Percentiles rank a stretch among this genome's conserved stretches.
Conservation (phyloP, 225 moss, liverwort and hornwort genomes). For the Asterella californica region DNA sequence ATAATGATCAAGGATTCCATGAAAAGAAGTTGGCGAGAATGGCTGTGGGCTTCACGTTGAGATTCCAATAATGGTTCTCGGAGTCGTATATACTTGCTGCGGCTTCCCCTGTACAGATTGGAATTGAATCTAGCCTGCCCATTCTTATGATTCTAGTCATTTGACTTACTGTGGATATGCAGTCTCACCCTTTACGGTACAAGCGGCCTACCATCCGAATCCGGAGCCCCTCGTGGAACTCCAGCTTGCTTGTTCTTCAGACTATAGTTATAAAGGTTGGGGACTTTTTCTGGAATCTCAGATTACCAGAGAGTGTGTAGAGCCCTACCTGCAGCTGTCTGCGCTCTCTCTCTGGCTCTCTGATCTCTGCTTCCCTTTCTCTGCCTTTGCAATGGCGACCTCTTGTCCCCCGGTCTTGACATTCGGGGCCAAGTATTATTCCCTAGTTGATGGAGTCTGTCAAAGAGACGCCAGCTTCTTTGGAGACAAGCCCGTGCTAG, state of each 20-base stretch:
- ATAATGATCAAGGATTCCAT: neutral
- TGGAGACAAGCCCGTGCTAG: conserved; percentile 45
- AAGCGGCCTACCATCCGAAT: neutral
- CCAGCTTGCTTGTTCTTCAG: neutral
- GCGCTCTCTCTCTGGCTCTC: conserved; percentile 15
- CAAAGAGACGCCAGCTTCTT: conserved; percentile 64
- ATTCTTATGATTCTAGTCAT: neutral
- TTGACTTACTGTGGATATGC: neutral
- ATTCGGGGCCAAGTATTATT: conserved; percentile 51
- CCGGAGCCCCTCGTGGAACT: neutral
- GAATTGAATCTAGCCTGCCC: neutral
- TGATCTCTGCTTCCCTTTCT: conserved; percentile 5
- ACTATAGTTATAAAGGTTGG: neutral
- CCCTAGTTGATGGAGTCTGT: conserved; percentile 44
- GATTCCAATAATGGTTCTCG: neutral
- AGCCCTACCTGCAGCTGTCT: neutral
- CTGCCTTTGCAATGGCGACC: conserved; percentile 30
- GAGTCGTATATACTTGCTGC: neutral
- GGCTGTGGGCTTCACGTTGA: neutral
- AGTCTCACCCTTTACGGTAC: neutral
- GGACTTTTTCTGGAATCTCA: neutral
- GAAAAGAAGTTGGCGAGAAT: neutral
- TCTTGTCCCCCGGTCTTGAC: conserved; percentile 45
- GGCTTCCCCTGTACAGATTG: neutral
- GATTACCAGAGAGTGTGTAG: conserved; percentile 13